phyloP scores from a whole-genome alignment of 2,329 filamentous ascomycete genomes.

The Pseudogymnoascus sp. region DNA sequence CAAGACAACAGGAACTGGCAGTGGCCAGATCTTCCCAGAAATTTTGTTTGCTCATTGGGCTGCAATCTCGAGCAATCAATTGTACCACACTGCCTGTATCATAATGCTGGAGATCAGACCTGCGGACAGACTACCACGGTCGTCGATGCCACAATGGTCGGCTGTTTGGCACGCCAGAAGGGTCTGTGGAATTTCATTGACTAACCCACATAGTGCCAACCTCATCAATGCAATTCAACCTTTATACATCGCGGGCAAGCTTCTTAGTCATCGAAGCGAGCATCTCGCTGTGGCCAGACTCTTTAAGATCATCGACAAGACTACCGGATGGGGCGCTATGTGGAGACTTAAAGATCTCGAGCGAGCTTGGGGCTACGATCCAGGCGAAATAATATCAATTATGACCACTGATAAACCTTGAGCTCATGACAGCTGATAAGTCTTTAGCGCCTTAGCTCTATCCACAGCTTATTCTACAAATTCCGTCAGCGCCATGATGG shows the following conservation, averaged over 20 bases:
- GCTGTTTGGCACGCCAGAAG: constrained; percentile 48
- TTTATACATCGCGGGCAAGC: constrained; percentile 47
- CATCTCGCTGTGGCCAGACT: constrained; percentile 35
- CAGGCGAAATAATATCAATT: neutral
- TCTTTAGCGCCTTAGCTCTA: no score
- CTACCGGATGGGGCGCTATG: constrained; percentile 46
- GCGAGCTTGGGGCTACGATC: constrained; percentile 18
- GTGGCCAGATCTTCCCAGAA: constrained; percentile 39
- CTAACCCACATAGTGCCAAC: constrained; percentile 49
- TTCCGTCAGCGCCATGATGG: no score
- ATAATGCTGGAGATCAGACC: constrained; percentile 42
- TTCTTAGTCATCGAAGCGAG: constrained; percentile 44
- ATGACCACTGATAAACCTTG: neutral
- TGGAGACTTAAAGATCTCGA: constrained; percentile 49
- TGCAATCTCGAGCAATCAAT: constrained; percentile 49
- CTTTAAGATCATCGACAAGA: constrained; percentile 43
- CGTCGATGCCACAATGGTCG: constrained; percentile 27
- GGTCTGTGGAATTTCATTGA: constrained; percentile 48
- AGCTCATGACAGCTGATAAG: neutral
- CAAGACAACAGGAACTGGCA: constrained; percentile 33
- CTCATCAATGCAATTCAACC: constrained; percentile 53
- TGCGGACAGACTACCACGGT: constrained; percentile 15
- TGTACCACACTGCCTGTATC: constrained; percentile 50
- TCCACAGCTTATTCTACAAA: no score
- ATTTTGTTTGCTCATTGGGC: constrained; percentile 47